A percentile compares a stretch with the other conserved stretches of the same genome.
phyloP scores from a whole-genome alignment of 2,329 filamentous ascomycete species.

The Zelopaecilomyces penicillatus region DNA sequence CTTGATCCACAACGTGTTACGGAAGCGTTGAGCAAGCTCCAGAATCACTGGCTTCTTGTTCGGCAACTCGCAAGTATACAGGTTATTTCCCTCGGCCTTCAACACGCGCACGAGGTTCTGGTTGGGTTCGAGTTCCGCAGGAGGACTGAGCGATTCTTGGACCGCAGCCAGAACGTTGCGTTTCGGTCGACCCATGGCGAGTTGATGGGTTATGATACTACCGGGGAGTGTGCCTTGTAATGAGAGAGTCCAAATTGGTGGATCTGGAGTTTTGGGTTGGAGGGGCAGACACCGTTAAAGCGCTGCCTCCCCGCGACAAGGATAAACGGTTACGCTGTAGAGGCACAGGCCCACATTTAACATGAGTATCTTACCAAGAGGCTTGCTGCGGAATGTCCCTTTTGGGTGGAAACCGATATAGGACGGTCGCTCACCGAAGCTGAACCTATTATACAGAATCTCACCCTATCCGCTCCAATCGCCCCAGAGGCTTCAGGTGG shows the following conservation, averaged over 20 bases:
- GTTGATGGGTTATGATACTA: constrained; percentile 1
- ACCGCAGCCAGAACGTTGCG: constrained; percentile 70
- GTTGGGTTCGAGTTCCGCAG: constrained; percentile 48
- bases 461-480: constrained; percentile 2
- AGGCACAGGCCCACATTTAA: not conserved
- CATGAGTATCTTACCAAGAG: not conserved
- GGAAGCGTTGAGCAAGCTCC: constrained; percentile 77
- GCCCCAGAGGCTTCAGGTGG: not conserved
- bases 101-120: constrained; percentile 68
- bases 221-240: too few relatives aligned
- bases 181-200: constrained; percentile 41
- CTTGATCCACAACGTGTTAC: constrained; percentile 89
- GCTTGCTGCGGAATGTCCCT: constrained; percentile 5
- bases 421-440: not conserved
- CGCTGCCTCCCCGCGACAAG: not conserved
- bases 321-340: not conserved
- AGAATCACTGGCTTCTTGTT: constrained; percentile 58
- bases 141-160: constrained; percentile 57
- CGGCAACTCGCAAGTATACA: constrained; percentile 72
- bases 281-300: constrained; percentile 7
- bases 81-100: constrained; percentile 79
- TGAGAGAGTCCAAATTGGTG: not conserved
- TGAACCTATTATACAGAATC: too few relatives aligned
- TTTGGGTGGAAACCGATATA: constrained; percentile 5
- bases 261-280: constrained; percentile 3